Evolutionary conservation across 306 rosid species (phyloP).

Genomic region (Comarum palustre): DNA sequence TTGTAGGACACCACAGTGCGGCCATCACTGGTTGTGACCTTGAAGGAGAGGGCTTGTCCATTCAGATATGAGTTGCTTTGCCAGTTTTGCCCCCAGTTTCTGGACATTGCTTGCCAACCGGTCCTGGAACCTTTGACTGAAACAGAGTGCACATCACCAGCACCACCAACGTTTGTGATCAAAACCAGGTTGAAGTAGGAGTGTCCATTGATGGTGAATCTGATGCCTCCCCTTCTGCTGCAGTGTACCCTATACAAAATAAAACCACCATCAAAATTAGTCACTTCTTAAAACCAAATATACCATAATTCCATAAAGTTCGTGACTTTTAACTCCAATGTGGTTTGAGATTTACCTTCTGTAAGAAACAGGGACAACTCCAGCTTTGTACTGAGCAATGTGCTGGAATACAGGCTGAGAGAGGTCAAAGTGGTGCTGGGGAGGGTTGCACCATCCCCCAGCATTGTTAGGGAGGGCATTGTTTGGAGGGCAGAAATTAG

Average conservation of each 20-base stretch:
- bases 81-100: conserved; percentile 99
- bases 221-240: conserved; percentile 83
- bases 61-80: conserved; percentile 87
- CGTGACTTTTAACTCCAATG: neutral
- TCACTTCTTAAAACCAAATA: neutral
- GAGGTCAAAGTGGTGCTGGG: conserved; percentile 90
- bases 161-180: conserved; percentile 93
- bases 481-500: conserved; percentile 98
- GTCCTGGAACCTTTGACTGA: conserved; percentile 77
- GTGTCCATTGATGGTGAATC: conserved; percentile 91
- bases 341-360: conserved; percentile 48
- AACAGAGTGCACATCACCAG: conserved; percentile 82
- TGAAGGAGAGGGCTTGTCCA: conserved; percentile 84
- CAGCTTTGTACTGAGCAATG: conserved; percentile 93
- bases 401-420: conserved; percentile 86
- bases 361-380: conserved; percentile 85
- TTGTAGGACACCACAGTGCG: conserved; percentile 61
- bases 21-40: conserved; percentile 88
- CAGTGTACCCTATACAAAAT: conserved; percentile 67
- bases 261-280: neutral
- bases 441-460: conserved; percentile 99
- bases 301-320: neutral
- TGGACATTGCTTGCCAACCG: conserved; percentile 84
- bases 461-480: conserved; percentile 77
- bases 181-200: conserved; percentile 94